phyloP scores from a whole-genome alignment of 169 alveolate genomes.

The Plasmodium knowlesi region DNA sequence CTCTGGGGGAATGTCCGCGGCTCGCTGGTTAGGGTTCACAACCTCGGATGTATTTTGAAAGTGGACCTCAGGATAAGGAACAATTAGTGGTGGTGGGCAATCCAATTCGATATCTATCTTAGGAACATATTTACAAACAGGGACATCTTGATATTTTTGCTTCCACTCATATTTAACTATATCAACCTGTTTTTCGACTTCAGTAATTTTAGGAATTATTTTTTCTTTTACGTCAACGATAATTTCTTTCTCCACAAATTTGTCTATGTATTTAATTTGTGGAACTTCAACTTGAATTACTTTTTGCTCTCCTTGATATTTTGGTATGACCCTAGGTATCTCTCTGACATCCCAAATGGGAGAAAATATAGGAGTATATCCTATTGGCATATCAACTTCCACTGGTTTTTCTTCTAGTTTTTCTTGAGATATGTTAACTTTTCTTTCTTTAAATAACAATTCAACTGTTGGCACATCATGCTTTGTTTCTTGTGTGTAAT shows the following conservation, averaged over 20 bases:
- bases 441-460: constrained; percentile 83
- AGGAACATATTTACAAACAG: constrained; percentile 89
- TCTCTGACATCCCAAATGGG: constrained; percentile 90
- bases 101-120: constrained; percentile 89
- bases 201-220: constrained; percentile 87
- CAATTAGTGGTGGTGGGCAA: constrained; percentile 90
- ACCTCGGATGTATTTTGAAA: constrained; percentile 75
- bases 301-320: constrained; percentile 89
- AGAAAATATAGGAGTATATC: constrained; percentile 87
- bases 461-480: constrained; percentile 89
- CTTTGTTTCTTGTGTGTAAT: constrained; percentile 85
- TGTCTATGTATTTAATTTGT: constrained; percentile 87
- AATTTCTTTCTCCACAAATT: constrained; percentile 88
- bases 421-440: constrained; percentile 80
- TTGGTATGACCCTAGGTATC: constrained; percentile 88
- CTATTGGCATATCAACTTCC: constrained; percentile 86
- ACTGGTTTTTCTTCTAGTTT: constrained; percentile 83
- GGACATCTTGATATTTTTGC: constrained; percentile 88
- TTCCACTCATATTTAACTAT: constrained; percentile 89
- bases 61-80: constrained; percentile 86
- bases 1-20: constrained; percentile 55
- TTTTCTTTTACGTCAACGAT: constrained; percentile 89
- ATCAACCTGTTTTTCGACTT: constrained; percentile 88
- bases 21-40: constrained; percentile 64
- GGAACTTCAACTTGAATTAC: constrained; percentile 88